These are phyloP conservation scores for Amaranthus cruentus DNA, from an alignment of 148 eudicot species.

Conservation along the genomic window DNA sequence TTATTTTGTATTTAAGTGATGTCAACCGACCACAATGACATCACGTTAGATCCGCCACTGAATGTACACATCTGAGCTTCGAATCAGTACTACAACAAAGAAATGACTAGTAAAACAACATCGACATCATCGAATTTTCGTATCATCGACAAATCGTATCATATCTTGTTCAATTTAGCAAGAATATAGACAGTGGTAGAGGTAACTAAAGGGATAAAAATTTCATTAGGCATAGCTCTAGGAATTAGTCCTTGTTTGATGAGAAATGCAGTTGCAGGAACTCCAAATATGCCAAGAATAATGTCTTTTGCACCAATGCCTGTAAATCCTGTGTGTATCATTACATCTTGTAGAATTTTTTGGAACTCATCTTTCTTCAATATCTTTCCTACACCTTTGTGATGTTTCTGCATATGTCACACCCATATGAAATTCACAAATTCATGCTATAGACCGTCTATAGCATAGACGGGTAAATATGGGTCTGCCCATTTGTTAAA, in stretches of 20 bases:
- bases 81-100: too few relatives aligned
- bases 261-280: constrained; percentile 47
- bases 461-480: too few relatives aligned
- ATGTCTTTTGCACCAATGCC: constrained; percentile 73
- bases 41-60: too few relatives aligned
- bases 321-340: constrained; percentile 52
- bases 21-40: too few relatives aligned
- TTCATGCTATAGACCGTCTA: too few relatives aligned
- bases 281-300: constrained; percentile 66
- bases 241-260: constrained; percentile 53
- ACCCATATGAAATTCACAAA: background rate
- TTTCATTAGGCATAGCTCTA: constrained; percentile 42
- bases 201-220: constrained; percentile 72
- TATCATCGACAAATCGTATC: background rate
- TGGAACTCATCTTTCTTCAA: constrained; percentile 62
- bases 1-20: too few relatives aligned
- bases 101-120: too few relatives aligned
- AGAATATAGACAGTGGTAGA: constrained; percentile 74
- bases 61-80: too few relatives aligned
- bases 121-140: background rate
- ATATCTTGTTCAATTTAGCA: constrained; percentile 63
- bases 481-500: too few relatives aligned
- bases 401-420: constrained; percentile 42
- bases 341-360: constrained; percentile 53
- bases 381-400: constrained; percentile 30